These are phyloP conservation scores for Linderina pennispora DNA, from an alignment of 192 early-diverging fungal species.

Conservation along the genomic window DNA sequence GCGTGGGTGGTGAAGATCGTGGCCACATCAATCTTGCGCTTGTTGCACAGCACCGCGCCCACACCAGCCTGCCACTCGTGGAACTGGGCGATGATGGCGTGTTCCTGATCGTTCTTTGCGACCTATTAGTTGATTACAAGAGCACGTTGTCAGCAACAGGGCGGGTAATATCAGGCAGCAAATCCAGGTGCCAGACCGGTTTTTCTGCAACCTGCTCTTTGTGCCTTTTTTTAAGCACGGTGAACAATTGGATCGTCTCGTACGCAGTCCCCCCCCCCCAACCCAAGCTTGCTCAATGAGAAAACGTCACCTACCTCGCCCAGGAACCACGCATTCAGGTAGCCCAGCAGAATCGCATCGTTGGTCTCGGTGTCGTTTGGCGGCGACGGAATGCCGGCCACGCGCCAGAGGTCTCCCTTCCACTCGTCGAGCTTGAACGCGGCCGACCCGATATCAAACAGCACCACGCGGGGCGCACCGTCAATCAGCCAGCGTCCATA, in stretches of 20 bases:
- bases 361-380: constrained; percentile 90
- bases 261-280: not conserved
- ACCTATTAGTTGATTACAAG: constrained; percentile 26
- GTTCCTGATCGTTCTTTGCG: constrained; percentile 33
- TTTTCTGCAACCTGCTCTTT: no score
- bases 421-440: constrained; percentile 83
- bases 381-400: constrained; percentile 87
- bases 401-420: constrained; percentile 93
- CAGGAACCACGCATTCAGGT: constrained; percentile 87
- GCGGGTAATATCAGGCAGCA: not conserved
- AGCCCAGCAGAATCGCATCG: constrained; percentile 92
- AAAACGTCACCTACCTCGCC: constrained; percentile 61
- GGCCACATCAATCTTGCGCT: constrained; percentile 78
- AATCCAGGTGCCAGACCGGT: no score
- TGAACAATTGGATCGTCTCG: no score
- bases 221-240: no score
- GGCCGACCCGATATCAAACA: constrained; percentile 81
- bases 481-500: constrained; percentile 96
- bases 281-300: not conserved
- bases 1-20: constrained; percentile 98
- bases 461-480: constrained; percentile 80
- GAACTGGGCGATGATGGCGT: constrained; percentile 90
- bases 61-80: constrained; percentile 97
- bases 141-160: not conserved
- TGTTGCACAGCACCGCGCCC: constrained; percentile 79